These are phyloP conservation scores for Trametes gibbosa DNA, from an alignment of 768 basidiomycete species.

Conservation along the genomic window DNA sequence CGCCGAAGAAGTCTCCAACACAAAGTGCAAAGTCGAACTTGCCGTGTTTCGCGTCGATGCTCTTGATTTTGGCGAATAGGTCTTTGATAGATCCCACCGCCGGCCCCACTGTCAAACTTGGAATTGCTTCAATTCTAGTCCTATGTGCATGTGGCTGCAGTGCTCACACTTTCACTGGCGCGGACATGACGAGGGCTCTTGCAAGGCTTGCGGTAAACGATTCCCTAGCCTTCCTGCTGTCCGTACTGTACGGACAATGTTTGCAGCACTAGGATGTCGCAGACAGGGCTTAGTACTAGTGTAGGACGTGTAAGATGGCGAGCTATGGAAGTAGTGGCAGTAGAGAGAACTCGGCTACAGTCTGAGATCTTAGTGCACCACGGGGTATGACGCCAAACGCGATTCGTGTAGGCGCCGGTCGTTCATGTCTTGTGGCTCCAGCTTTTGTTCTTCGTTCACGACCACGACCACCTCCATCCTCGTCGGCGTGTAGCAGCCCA, in stretches of 20 bases:
- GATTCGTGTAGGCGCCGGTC: not conserved
- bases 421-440: no score
- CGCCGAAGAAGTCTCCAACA: conserved; percentile 83
- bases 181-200: conserved; percentile 7
- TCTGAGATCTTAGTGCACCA: not conserved
- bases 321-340: no score
- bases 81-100: conserved; percentile 69
- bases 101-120: conserved; percentile 76
- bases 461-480: no score
- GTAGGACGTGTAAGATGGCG: no score
- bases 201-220: not conserved
- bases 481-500: no score
- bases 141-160: not conserved
- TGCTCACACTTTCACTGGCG: conserved; percentile 24
- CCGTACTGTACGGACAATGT: no score
- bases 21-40: conserved; percentile 86
- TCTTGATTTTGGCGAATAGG: conserved; percentile 77
- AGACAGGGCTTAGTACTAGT: no score
- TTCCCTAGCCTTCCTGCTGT: no score
- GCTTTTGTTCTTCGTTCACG: no score
- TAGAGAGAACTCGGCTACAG: no score
- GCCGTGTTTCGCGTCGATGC: conserved; percentile 89
- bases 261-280: no score
- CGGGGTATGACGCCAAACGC: conserved; percentile 6
- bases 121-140: not conserved